Percentiles rank a stretch among this genome's conserved stretches.
phyloP scores from a whole-genome alignment of 2,329 filamentous ascomycete genomes.

The Trichoderma hamatum region DNA sequence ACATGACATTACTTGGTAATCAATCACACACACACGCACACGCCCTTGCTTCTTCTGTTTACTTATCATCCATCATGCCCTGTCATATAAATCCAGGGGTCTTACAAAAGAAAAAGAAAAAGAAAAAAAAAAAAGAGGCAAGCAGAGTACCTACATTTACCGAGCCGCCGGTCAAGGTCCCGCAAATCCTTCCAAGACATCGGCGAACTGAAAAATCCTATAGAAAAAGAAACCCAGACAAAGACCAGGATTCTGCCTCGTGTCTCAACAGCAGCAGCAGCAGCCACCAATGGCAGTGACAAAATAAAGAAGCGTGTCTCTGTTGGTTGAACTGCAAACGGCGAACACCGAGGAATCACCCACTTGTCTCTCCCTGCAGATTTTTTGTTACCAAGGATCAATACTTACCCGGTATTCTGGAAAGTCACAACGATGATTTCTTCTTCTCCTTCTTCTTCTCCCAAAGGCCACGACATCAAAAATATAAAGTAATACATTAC shows the following conservation, averaged over 20 bases:
- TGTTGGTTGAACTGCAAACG: not conserved
- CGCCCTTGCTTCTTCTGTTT: not conserved
- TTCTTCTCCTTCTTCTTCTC: not conserved
- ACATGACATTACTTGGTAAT: not conserved
- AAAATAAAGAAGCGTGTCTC: not conserved
- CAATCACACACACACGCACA: no score
- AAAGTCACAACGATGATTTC: not conserved
- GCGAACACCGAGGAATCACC: no score
- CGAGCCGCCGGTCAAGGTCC: not conserved
- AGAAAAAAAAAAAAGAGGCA: not conserved
- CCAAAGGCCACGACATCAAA: not conserved
- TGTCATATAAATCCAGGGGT: no score
- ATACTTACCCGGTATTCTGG: not conserved
- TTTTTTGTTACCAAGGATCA: no score
- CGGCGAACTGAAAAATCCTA: slow-evolving; percentile 1
- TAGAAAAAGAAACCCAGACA: not conserved
- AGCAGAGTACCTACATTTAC: not conserved
- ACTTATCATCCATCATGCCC: not conserved
- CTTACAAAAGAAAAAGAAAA: no score
- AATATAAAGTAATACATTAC: not conserved
- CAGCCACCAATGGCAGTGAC: not conserved
- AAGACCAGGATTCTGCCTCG: not conserved
- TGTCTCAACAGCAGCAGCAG: not conserved
- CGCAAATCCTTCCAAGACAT: slow-evolving; percentile 17
- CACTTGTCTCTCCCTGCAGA: not conserved